These are phyloP conservation scores for Penicillium samsonianum DNA, from an alignment of 495 filamentous ascomycete species.

Conservation along the genomic window DNA sequence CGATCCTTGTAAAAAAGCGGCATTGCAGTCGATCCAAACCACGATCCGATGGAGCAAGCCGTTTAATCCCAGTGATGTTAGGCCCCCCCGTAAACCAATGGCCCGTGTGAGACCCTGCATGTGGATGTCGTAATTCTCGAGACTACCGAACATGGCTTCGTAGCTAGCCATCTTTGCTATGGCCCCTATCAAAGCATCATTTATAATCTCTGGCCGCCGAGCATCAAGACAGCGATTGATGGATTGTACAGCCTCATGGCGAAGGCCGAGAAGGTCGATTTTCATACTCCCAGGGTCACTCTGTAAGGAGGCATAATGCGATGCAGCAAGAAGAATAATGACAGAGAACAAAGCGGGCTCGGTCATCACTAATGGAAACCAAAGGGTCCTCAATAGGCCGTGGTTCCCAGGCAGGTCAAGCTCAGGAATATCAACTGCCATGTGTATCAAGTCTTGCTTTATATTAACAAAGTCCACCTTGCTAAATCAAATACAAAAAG, in stretches of 20 bases:
- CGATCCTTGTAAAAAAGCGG: slow-evolving; percentile 37
- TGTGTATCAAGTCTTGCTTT: slow-evolving; percentile 41
- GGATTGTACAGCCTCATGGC: slow-evolving; percentile 32
- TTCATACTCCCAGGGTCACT: slow-evolving; percentile 15
- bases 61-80: slow-evolving; percentile 37
- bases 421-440: slow-evolving; percentile 51
- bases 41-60: slow-evolving; percentile 44
- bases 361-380: slow-evolving; percentile 48
- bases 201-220: slow-evolving; percentile 13
- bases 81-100: slow-evolving; percentile 39
- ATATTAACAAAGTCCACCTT: slow-evolving; percentile 3
- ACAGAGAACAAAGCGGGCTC: slow-evolving; percentile 46
- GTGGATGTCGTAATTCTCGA: slow-evolving; percentile 38
- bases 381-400: slow-evolving; percentile 43
- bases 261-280: slow-evolving; percentile 38
- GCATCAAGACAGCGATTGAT: slow-evolving; percentile 35
- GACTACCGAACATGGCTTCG: slow-evolving; percentile 46
- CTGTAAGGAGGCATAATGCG: slow-evolving; percentile 38
- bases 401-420: slow-evolving; percentile 38
- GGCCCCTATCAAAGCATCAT: slow-evolving; percentile 43
- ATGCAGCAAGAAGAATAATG: slow-evolving; percentile 45
- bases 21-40: slow-evolving; percentile 48
- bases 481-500: not conserved
- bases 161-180: slow-evolving; percentile 53
- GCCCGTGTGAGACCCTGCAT: slow-evolving; percentile 40